Evolutionary conservation across 2,329 filamentous ascomycete species (phyloP).

Genomic region (Aspergillus sclerotialis): DNA sequence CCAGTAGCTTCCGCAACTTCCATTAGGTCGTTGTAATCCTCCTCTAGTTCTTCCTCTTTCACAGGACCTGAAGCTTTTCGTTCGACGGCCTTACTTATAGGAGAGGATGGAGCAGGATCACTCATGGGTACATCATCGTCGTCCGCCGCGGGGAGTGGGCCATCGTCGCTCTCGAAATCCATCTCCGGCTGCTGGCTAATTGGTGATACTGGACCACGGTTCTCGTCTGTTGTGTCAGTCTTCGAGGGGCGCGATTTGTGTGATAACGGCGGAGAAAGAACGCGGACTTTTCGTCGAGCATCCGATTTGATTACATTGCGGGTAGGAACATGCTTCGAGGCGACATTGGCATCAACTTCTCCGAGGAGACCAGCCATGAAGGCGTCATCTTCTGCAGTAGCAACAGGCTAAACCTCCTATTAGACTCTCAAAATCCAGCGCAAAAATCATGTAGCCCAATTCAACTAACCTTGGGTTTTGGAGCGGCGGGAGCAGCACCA

Average conservation of each 20-base stretch:
- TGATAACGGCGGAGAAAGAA: slow-evolving; percentile 65
- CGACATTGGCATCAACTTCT: slow-evolving; percentile 75
- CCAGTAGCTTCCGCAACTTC: slow-evolving; percentile 74
- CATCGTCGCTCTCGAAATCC: slow-evolving; percentile 49
- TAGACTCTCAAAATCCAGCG: slow-evolving; percentile 12
- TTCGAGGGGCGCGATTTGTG: slow-evolving; percentile 50
- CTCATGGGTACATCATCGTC: slow-evolving; percentile 79
- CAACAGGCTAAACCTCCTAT: slow-evolving; percentile 51
- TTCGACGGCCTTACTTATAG: slow-evolving; percentile 69
- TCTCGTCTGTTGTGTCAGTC: slow-evolving; percentile 36
- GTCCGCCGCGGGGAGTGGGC: slow-evolving; percentile 50
- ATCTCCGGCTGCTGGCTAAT: slow-evolving; percentile 31
- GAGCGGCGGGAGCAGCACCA: slow-evolving; percentile 53
- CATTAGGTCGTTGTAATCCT: slow-evolving; percentile 75
- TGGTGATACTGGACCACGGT: slow-evolving; percentile 41
- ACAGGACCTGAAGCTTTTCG: slow-evolving; percentile 55
- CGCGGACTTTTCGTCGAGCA: slow-evolving; percentile 69
- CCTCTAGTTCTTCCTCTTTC: slow-evolving; percentile 61
- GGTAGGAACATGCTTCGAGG: slow-evolving; percentile 47
- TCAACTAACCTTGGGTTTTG: slow-evolving; percentile 69
- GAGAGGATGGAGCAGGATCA: slow-evolving; percentile 80
- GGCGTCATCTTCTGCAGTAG: slow-evolving; percentile 79
- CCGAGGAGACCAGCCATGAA: slow-evolving; percentile 80
- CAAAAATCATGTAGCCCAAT: not conserved
- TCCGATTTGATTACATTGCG: slow-evolving; percentile 65